These are phyloP conservation scores for Lenzites betulinus DNA, from an alignment of 768 basidiomycete genomes.

Conservation along the genomic window DNA sequence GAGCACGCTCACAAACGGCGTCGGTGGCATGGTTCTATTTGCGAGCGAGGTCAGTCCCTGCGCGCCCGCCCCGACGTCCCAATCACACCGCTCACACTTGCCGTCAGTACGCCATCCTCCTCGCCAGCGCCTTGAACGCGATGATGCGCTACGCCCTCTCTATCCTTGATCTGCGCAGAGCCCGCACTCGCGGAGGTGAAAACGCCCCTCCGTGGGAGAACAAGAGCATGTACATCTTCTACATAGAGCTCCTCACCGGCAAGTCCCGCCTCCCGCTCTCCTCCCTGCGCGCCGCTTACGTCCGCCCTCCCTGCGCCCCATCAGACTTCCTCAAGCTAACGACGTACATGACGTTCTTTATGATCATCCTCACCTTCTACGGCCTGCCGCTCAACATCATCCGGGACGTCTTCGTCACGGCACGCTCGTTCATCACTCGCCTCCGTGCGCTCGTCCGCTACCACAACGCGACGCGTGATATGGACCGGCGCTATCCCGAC, in stretches of 20 bases:
- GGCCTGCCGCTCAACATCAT: constrained; percentile 96
- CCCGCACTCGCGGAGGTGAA: constrained; percentile 75
- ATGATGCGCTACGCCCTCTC: constrained; percentile 84
- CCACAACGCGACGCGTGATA: constrained; percentile 91
- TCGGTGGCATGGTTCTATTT: constrained; percentile 92
- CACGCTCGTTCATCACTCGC: constrained; percentile 87
- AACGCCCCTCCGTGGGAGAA: constrained; percentile 94
- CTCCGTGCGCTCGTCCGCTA: constrained; percentile 89
- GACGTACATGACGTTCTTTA: constrained; percentile 93
- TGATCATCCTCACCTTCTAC: constrained; percentile 90
- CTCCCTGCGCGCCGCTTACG: constrained; percentile 1
- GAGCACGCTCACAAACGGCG: constrained; percentile 73
- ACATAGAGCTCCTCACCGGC: constrained; percentile 92
- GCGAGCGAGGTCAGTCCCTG: constrained; percentile 77
- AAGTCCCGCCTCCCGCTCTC: constrained; percentile 29
- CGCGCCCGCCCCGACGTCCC: neutral
- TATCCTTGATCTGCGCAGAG: constrained; percentile 78
- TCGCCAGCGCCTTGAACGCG: constrained; percentile 77
- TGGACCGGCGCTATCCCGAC: constrained; percentile 95
- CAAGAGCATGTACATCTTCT: constrained; percentile 97
- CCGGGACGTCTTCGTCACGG: constrained; percentile 95
- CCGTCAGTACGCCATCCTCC: constrained; percentile 83
- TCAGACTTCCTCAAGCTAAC: constrained; percentile 91
- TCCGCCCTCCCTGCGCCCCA: neutral
- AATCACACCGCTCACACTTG: neutral